Evolutionary conservation across 345 rosid species (phyloP), one percentile per base, ranked within the genome.

Genomic region (Streptanthus diversifolius): DNA sequence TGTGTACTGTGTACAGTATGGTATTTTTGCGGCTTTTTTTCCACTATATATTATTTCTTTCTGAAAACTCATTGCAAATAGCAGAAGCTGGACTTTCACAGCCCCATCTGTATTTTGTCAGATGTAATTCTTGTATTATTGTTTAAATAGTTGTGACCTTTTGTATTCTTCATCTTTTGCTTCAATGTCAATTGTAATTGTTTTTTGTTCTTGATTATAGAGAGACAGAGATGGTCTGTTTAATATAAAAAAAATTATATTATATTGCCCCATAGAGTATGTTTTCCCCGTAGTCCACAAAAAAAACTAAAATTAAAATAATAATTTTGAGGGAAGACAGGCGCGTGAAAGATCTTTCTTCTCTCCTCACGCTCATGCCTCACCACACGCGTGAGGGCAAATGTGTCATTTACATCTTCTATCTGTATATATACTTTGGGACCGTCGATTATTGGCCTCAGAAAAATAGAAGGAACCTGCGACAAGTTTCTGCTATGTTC

Each of bases 1-100:
- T 66, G 61, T 74, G 78, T 74, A 67, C 68, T 74, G 54, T 75
- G 79, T 75, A 68, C 64, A 75, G 79, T 52, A 75, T 60, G 64
- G 17, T 73, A 65, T 45, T 65, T 73, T 65, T 66, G 71, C 48
- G 66, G 72, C 66, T 40, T 45, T 36, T 65, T n/a, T 12, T 11
- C n/a, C 14, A 15, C 21, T 40, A 10, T 9, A 39, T 45, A 41
- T 65, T 35, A 17, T 55, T 15, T 68, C 63, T 39, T 61, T 35
- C 53, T 61, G 70, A 75, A 67, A 75, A 75, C 74, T 52, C 74
- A 13, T 41, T 75, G 79, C 63, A 68, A 60, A 68, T 68, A 61
- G 68, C 68, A 59, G 47, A 74, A 74, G 56, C 56, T 74, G 64
- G 68, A 68, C 33, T 18, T 61, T 68, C 35, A 41, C 63, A 68